Percentiles rank a stretch among this genome's conserved stretches.
Evolutionary conservation across 805 yeast species (phyloP).

Genomic region (Saccharomycopsis babjevae): DNA sequence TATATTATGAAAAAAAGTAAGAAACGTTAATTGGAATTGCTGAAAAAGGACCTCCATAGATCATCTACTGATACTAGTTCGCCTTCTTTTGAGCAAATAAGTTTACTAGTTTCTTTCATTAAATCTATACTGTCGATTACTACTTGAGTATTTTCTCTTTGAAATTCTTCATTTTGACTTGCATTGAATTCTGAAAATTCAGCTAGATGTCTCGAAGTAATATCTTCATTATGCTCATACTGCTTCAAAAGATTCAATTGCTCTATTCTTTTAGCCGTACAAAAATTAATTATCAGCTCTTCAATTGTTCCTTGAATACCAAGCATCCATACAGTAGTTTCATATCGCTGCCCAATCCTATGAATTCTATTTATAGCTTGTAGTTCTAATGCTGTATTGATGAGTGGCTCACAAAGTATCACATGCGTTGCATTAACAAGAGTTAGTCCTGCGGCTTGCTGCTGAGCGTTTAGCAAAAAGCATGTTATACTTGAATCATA

Average conservation of each 20-base stretch:
- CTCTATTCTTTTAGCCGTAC: conserved; percentile 50
- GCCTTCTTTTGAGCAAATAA: conserved; percentile 44
- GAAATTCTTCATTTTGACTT: conserved; percentile 20
- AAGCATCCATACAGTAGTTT: conserved; percentile 89
- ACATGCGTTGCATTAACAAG: conserved; percentile 89
- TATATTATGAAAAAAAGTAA: too few relatives aligned
- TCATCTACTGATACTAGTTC: conserved; percentile 50
- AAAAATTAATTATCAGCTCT: conserved; percentile 67
- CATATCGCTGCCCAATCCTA: conserved; percentile 76
- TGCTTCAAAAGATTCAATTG: conserved; percentile 27
- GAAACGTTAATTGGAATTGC: too few relatives aligned
- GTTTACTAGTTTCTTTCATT: conserved; percentile 39
- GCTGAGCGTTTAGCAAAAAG: conserved; percentile 71
- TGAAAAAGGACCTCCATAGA: conserved; percentile 53
- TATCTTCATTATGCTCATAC: conserved; percentile 12
- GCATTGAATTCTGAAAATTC: conserved; percentile 7
- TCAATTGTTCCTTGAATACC: conserved; percentile 78
- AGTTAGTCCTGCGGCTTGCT: conserved; percentile 86
- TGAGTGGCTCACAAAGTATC: conserved; percentile 83
- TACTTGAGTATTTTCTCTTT: conserved; percentile 22
- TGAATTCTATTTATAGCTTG: conserved; percentile 92
- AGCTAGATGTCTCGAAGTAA: conserved; percentile 6
- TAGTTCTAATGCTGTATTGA: conserved; percentile 75
- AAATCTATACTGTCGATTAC: conserved; percentile 47
- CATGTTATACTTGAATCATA: conserved; percentile 60